phyloP scores from a whole-genome alignment of 306 rosid species.

The Phaseolus lunatus region DNA sequence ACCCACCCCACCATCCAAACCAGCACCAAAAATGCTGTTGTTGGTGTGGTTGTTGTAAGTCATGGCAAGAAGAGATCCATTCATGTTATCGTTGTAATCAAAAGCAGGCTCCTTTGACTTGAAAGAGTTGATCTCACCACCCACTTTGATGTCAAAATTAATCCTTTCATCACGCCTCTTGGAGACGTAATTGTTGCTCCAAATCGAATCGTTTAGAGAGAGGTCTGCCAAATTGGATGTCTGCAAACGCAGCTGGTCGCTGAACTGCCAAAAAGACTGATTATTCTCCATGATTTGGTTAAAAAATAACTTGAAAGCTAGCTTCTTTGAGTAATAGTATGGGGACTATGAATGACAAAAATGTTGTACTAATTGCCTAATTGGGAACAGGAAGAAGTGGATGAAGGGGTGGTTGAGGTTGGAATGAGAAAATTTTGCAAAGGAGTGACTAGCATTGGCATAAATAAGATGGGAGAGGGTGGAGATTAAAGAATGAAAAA shows the following conservation, averaged over 20 bases:
- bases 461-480: neutral
- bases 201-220: slow-evolving; percentile 86
- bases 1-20: slow-evolving; percentile 14
- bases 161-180: slow-evolving; percentile 64
- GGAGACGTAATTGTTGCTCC: slow-evolving; percentile 69
- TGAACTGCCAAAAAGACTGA: slow-evolving; percentile 83
- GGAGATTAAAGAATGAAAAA: neutral
- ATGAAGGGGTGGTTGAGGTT: neutral
- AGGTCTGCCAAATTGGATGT: slow-evolving; percentile 64
- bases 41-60: slow-evolving; percentile 40
- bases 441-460: slow-evolving; percentile 4
- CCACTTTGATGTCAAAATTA: slow-evolving; percentile 83
- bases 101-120: slow-evolving; percentile 46
- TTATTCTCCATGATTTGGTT: slow-evolving; percentile 44
- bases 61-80: slow-evolving; percentile 43
- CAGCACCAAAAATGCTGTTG: slow-evolving; percentile 9
- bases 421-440: slow-evolving; percentile 18
- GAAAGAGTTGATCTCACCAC: slow-evolving; percentile 66
- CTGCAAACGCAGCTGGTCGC: slow-evolving; percentile 88
- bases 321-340: neutral
- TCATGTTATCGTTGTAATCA: slow-evolving; percentile 46
- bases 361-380: neutral
- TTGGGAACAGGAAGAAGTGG: neutral
- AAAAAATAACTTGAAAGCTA: neutral
- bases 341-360: neutral